Conservation (phyloP, 495 filamentous ascomycete species). For the Aspergillus saccharolyticus region DNA sequence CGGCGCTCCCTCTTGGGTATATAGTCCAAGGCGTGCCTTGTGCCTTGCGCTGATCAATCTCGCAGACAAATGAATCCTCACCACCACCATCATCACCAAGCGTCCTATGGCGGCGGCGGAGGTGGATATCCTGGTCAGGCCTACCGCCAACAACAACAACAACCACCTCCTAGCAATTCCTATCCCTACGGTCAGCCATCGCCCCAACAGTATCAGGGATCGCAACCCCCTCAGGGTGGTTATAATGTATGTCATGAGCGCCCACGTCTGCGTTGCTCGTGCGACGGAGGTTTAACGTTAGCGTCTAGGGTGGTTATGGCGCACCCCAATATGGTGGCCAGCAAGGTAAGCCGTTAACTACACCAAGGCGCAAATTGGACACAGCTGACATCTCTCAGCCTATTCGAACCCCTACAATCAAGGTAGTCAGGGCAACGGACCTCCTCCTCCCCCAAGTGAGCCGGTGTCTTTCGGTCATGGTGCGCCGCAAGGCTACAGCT, state of each 20-base stretch:
- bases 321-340: slow-evolving; percentile 31
- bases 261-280: not conserved
- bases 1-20: not conserved
- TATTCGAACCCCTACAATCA: slow-evolving; percentile 32
- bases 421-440: slow-evolving; percentile 27
- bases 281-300: slow-evolving; percentile 16
- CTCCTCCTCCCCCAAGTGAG: slow-evolving; percentile 37
- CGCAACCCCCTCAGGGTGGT: slow-evolving; percentile 39
- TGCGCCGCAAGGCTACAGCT: slow-evolving; percentile 72
- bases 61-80: slow-evolving; percentile 17
- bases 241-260: slow-evolving; percentile 34
- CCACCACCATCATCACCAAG: slow-evolving; percentile 31
- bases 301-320: slow-evolving; percentile 23
- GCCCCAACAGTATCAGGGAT: slow-evolving; percentile 32
- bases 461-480: slow-evolving; percentile 67
- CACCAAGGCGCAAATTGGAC: not conserved
- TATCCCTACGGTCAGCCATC: slow-evolving; percentile 45
- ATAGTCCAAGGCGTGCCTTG: not conserved
- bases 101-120: slow-evolving; percentile 40
- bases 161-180: slow-evolving; percentile 31
- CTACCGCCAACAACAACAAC: slow-evolving; percentile 43
- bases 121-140: slow-evolving; percentile 46
- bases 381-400: slow-evolving; percentile 10
- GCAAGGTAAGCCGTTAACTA: slow-evolving; percentile 16
- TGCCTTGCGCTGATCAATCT: not conserved